Base-by-base conservation (phyloP, 345 rosid genomes). In the Psidium guajava region DNA sequence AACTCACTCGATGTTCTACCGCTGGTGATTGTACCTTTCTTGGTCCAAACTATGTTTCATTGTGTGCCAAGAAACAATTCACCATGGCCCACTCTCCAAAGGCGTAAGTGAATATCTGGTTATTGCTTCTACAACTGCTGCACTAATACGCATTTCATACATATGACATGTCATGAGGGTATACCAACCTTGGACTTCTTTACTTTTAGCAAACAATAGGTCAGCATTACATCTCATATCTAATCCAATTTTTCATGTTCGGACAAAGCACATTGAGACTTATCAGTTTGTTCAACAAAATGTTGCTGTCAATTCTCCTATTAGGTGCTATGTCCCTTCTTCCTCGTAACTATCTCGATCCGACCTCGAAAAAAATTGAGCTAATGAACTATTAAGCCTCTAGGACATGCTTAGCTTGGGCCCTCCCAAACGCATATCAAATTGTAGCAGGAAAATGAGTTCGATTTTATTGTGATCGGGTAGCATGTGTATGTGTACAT, bases 41-140 rank as follows among this genome's bases (percentile, higher is more conserved):
- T 10, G 15, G 1, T 40, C 28, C 36, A 61, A 27, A 61, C 16
- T 61, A 15, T 28, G 21, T 61, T 61, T 61, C 74, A 28, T 61
- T 20, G 74, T 61, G 16, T 28, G 42, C 21, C 74, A 28, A 61
- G 42, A 15, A 61, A 61, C 74, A 28, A 61, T 40, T 59, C 32
- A 59, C 2, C 4, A 0, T 59, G 73, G 73, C 73, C 1, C 1
- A 61, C 42, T 61, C 42, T 61, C 21, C 74, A 61, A 5, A 15
- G 22, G 2, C 15, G 0, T 14, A 61, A 21, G 0, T 18, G 40
- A 61, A 61, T 3, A 15, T 27, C 21, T 16, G 0, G 40, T 16
- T 61, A 40, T 61, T 61, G 10, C 22, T 61, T 61, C 6, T 53
- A 42, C 6, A 42, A 42, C 44, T 42, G 6, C 44, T 42, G 44